phyloP scores from a whole-genome alignment of 2,329 filamentous ascomycete species.

The Sporothrix inflata region DNA sequence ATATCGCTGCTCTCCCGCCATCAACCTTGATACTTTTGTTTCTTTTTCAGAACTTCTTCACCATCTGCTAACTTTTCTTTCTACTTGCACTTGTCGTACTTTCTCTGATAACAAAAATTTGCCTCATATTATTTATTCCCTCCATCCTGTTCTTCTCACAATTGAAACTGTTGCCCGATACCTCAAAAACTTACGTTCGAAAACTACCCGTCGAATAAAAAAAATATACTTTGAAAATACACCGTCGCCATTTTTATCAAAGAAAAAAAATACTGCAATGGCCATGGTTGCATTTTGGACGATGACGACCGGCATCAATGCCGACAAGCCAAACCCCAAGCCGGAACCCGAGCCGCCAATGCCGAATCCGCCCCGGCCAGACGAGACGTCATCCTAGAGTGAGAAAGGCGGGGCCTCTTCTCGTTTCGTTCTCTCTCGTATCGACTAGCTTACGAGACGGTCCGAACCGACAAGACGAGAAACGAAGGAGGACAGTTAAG shows the following conservation, averaged over 20 bases:
- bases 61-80: not conserved
- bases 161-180: not conserved
- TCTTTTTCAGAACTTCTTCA: not conserved
- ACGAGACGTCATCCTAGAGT: conserved; percentile 3
- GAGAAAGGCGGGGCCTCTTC: not conserved
- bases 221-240: too few relatives aligned
- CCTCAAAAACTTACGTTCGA: too few relatives aligned
- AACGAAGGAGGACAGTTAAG: not conserved
- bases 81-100: too few relatives aligned
- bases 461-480: conserved; percentile 3
- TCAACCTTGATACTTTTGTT: not conserved
- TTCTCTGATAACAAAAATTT: not conserved
- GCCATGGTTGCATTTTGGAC: not conserved
- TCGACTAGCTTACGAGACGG: conserved; percentile 4
- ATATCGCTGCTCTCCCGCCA: not conserved
- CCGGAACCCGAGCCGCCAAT: conserved; percentile 32
- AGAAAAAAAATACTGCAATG: not conserved
- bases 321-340: conserved; percentile 24
- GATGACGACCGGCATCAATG: not conserved
- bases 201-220: too few relatives aligned
- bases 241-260: too few relatives aligned
- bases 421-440: not conserved
- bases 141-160: not conserved
- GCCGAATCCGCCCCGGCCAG: conserved; percentile 30
- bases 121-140: not conserved